Evolutionary conservation across 2,329 filamentous ascomycete genomes (phyloP).

Genomic region (Fusarium luffae): DNA sequence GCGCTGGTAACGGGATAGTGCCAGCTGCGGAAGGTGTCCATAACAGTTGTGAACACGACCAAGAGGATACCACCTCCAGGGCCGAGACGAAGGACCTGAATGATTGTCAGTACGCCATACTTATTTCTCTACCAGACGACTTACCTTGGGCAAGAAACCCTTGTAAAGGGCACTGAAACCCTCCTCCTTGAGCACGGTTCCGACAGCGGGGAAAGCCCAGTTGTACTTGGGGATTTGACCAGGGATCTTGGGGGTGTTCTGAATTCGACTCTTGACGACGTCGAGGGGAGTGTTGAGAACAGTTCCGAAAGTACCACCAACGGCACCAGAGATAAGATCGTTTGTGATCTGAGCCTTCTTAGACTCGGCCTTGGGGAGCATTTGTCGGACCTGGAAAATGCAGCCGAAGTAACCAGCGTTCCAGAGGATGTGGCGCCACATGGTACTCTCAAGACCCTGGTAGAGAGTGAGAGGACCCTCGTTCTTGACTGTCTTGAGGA

Average conservation of each 20-base stretch:
- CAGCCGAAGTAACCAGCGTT: constrained; percentile 98
- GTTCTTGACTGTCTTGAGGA: constrained; percentile 81
- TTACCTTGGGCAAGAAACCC: constrained; percentile 97
- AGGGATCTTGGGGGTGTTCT: constrained; percentile 88
- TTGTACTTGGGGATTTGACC: constrained; percentile 94
- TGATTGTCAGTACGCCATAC: constrained; percentile 2
- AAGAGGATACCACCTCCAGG: constrained; percentile 76
- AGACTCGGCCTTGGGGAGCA: constrained; percentile 83
- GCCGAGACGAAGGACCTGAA: constrained; percentile 60
- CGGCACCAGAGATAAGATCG: constrained; percentile 84
- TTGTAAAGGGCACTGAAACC: constrained; percentile 94
- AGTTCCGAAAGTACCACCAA: constrained; percentile 90
- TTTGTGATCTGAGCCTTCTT: constrained; percentile 86
- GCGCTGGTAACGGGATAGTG: constrained; percentile 43
- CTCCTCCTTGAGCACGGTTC: constrained; percentile 91
- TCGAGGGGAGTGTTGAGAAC: constrained; percentile 96
- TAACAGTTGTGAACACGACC: constrained; percentile 87
- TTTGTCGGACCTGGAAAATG: constrained; percentile 93
- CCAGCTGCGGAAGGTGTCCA: constrained; percentile 87
- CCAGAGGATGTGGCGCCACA: constrained; percentile 93
- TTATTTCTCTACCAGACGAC: constrained; percentile 52
- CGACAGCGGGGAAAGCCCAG: constrained; percentile 92
- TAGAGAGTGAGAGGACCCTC: constrained; percentile 92
- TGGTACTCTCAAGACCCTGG: constrained; percentile 94
- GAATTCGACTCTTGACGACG: constrained; percentile 97